Evolutionary conservation across 176 grass and related monocot species (phyloP).

Genomic region (Carex littledalei): DNA sequence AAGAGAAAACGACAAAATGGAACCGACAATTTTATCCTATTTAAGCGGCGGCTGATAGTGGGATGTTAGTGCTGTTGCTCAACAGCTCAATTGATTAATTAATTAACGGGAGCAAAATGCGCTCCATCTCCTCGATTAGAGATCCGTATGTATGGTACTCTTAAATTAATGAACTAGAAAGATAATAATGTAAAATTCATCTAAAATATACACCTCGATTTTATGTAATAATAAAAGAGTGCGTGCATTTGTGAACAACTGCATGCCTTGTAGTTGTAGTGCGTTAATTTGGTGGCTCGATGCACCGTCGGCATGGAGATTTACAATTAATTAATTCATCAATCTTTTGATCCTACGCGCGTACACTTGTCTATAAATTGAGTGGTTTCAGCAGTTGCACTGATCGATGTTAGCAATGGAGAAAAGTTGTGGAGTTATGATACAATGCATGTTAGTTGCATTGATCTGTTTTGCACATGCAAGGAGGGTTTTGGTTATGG

Average conservation of each 20-base stretch:
- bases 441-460: neutral
- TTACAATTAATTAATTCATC: neutral
- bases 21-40: neutral
- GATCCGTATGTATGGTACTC: neutral
- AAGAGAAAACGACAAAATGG: neutral
- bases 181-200: neutral
- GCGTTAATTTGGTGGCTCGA: neutral
- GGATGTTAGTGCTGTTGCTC: neutral
- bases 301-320: neutral
- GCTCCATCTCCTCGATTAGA: constrained; percentile 5
- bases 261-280: neutral
- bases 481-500: constrained; percentile 15
- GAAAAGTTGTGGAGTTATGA: neutral
- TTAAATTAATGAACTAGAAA: neutral
- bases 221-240: neutral
- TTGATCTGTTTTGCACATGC: neutral
- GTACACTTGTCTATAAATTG: neutral
- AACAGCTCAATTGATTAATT: neutral
- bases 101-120: neutral
- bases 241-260: neutral
- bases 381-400: neutral
- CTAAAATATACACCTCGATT: neutral
- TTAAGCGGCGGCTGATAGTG: neutral
- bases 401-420: neutral
- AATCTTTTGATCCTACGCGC: neutral